Evolutionary conservation across 23 red algal species (phyloP).

Genomic region (Agarophyton chilense): DNA sequence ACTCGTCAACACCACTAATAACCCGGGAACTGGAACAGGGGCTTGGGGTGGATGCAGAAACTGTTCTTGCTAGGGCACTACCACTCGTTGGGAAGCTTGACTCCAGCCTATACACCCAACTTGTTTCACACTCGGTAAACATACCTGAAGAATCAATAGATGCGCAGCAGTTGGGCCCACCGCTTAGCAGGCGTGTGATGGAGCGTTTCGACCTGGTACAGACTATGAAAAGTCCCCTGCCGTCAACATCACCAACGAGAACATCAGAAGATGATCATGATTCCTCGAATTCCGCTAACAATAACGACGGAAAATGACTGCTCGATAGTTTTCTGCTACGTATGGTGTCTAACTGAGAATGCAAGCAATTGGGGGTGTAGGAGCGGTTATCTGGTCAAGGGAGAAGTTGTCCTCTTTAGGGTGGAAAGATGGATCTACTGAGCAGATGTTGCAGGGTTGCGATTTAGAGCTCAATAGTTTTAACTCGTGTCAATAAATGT

Average conservation of each 20-base stretch:
- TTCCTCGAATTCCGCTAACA: not conserved
- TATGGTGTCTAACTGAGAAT: not conserved
- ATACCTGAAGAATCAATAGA: conserved; percentile 1
- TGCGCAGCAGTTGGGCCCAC: not conserved
- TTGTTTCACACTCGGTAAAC: conserved; percentile 36
- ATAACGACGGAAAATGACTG: conserved; percentile 1
- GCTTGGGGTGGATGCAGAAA: conserved; percentile 69
- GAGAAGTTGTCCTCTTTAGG: not conserved
- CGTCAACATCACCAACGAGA: conserved; percentile 1
- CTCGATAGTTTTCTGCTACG: not conserved
- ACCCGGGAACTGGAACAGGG: conserved; percentile 76
- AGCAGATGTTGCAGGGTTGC: not conserved
- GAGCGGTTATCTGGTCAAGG: too few species aligned
- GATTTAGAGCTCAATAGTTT: not conserved
- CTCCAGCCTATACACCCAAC: conserved; percentile 25
- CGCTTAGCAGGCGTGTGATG: not conserved
- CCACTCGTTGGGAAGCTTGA: conserved; percentile 33
- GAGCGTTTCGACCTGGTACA: conserved; percentile 27
- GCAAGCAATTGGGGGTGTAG: not conserved
- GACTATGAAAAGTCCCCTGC: conserved; percentile 14
- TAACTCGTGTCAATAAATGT: not conserved
- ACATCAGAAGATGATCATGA: conserved; percentile 9
- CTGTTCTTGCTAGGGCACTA: conserved; percentile 60
- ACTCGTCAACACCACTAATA: conserved; percentile 45
- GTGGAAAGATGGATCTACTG: not conserved